Evolutionary conservation across 1,139 yeast species (phyloP), one percentile per base, ranked within the genome.

Genomic region (Pichiaceae sp.): DNA sequence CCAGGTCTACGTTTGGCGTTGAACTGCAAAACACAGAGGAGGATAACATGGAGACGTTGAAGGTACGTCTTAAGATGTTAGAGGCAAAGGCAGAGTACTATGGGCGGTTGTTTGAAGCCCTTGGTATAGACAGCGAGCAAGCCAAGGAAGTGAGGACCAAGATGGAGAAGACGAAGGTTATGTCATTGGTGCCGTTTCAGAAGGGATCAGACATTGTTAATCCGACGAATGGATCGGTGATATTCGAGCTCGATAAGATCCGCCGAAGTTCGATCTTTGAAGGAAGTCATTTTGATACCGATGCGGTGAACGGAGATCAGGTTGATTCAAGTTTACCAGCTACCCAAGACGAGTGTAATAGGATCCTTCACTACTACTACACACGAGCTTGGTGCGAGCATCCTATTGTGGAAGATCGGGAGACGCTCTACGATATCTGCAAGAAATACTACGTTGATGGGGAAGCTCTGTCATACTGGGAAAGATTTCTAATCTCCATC

Each of bases 401-500:
- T 32, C 46, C 46, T 11, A 37, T 41, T 17, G 19, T 41, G 6
- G 28, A 16, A 4, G 27, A 29, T 18, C 34, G 37, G 18, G 36
- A 29, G 12, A 21, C 29, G 14, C 34, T 33, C n/a, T 35, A 11
- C 19, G 12, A 4, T 2, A 27, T 38, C 12, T 32, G 36, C 14
- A 8, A 25, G 5, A 27, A 17, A 20, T 28, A 37, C 16, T 43
- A 40, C 21, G 19, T 33, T 31, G 3, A 17, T n/a, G 14, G 9
- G 31, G 21, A 26, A 24, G 9, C n/a, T 9, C 35, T 34, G n/a
- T 28, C 39, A 6, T 26, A 27, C n/a, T 42, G 41, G 41, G 50
- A 47, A 18, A 14, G 37, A 12, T 48, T 48, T 24, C 17, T 42
- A 9, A 25, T 46, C 4, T 42, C 42, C 31, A 41, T 48, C 8